phyloP scores from a whole-genome alignment of 139 green algal genomes.

The Mesostigma viride region DNA sequence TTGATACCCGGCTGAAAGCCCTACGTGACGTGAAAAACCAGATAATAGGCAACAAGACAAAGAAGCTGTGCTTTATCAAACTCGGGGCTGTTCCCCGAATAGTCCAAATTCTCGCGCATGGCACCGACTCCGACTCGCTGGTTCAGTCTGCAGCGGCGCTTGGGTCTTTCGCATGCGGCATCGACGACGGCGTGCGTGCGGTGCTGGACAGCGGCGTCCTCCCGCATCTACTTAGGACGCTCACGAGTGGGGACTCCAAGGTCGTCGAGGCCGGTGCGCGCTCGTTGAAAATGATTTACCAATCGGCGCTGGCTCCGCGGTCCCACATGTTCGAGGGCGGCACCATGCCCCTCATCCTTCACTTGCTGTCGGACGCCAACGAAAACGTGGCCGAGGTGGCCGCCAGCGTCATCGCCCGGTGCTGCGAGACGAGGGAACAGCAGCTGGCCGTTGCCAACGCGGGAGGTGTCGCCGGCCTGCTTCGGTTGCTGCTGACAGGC shows the following conservation, averaged over 20 bases:
- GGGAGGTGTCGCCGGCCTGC: constrained; percentile 29
- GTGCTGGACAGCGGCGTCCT: constrained; percentile 48
- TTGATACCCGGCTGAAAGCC: constrained; percentile 29
- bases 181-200: constrained; percentile 35
- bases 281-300: constrained; percentile 49
- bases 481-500: constrained; percentile 27
- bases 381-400: constrained; percentile 33
- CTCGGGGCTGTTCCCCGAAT: constrained; percentile 47
- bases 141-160: constrained; percentile 40
- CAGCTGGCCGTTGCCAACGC: constrained; percentile 14
- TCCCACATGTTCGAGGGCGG: constrained; percentile 14
- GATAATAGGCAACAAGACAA: constrained; percentile 54
- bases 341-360: constrained; percentile 37
- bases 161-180: constrained; percentile 44
- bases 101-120: constrained; percentile 38
- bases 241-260: constrained; percentile 28
- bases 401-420: constrained; percentile 41
- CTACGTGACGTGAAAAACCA: constrained; percentile 57
- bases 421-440: constrained; percentile 35
- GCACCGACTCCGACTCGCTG: constrained; percentile 27
- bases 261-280: constrained; percentile 48
- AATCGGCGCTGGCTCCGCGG: constrained; percentile 28
- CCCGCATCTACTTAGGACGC: constrained; percentile 42
- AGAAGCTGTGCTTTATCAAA: constrained; percentile 49
- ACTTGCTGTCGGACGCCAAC: constrained; percentile 27